Percentiles rank a stretch among this genome's conserved stretches.
These are phyloP conservation scores for Pichia gijzeniarum DNA, from an alignment of 805 yeast genomes.

Conservation along the genomic window DNA sequence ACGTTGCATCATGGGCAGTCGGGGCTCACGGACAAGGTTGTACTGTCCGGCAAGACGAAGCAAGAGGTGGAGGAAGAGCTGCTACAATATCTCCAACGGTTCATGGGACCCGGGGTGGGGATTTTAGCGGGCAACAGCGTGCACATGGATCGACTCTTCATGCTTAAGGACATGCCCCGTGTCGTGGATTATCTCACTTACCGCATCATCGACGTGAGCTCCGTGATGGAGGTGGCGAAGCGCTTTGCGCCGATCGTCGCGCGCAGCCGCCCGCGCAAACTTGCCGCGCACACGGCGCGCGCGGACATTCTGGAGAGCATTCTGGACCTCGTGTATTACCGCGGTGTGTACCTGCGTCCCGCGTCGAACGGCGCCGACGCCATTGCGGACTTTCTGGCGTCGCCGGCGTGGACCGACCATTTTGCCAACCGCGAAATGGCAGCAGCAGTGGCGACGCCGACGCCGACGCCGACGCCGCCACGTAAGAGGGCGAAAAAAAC, in stretches of 20 bases:
- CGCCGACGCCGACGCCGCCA: neutral
- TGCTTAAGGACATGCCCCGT: constrained; percentile 77
- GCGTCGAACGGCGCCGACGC: neutral
- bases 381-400: neutral
- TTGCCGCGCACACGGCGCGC: constrained; percentile 75
- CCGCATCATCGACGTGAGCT: constrained; percentile 85
- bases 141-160: constrained; percentile 84
- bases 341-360: constrained; percentile 49
- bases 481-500: no score
- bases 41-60: constrained; percentile 46
- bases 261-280: constrained; percentile 58
- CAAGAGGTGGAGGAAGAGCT: constrained; percentile 62
- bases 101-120: constrained; percentile 52
- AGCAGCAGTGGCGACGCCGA: neutral
- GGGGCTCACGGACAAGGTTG: constrained; percentile 72
- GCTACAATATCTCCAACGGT: constrained; percentile 50
- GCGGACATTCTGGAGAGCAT: constrained; percentile 88
- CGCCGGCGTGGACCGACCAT: constrained; percentile 1
- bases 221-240: constrained; percentile 69
- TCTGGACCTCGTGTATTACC: constrained; percentile 71
- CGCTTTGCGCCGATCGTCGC: constrained; percentile 8
- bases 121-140: constrained; percentile 87
- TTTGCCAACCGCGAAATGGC: neutral
- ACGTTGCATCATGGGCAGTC: constrained; percentile 64
- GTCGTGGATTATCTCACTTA: constrained; percentile 58